Percentiles rank a stretch among this genome's conserved stretches.
Evolutionary conservation across 345 rosid species (phyloP).

Genomic region (Bruguiera gymnorhiza): DNA sequence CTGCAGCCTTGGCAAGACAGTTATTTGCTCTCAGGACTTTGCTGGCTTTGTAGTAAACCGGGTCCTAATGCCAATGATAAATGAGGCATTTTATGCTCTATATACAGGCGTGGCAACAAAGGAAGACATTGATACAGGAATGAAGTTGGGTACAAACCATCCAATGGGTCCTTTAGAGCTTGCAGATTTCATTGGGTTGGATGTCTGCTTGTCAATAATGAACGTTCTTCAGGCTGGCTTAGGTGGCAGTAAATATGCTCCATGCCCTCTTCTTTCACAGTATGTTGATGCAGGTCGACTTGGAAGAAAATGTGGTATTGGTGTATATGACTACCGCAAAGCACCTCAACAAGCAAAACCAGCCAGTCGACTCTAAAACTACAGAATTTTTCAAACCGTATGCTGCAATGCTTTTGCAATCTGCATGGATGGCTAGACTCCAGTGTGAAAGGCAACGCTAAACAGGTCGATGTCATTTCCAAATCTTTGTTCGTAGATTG

Average conservation of each 20-base stretch:
- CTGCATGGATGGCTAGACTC: no score
- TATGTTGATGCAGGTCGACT: slow-evolving; percentile 82
- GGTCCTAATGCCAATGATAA: slow-evolving; percentile 95
- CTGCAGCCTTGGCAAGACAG: slow-evolving; percentile 71
- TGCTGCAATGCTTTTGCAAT: no score
- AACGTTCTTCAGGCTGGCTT: slow-evolving; percentile 68
- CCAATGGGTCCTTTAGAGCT: slow-evolving; percentile 87
- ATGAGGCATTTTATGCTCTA: slow-evolving; percentile 78
- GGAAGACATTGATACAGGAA: slow-evolving; percentile 87
- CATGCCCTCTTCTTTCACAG: slow-evolving; percentile 83
- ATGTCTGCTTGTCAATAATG: slow-evolving; percentile 78
- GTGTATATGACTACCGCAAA: slow-evolving; percentile 66
- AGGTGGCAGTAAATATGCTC: slow-evolving; percentile 63
- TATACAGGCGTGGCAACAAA: slow-evolving; percentile 88
- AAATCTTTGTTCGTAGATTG: no score
- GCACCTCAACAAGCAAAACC: slow-evolving; percentile 21
- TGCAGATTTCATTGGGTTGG: slow-evolving; percentile 82
- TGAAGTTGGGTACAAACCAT: slow-evolving; percentile 89
- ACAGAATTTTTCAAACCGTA: neutral
- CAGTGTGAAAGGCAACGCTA: no score
- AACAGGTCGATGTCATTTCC: no score
- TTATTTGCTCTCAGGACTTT: slow-evolving; percentile 73
- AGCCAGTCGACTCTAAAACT: slow-evolving; percentile 48
- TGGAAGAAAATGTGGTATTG: slow-evolving; percentile 71
- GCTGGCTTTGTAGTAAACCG: slow-evolving; percentile 85